Evolutionary conservation across 441 rosid genomes (phyloP).

Genomic region (Rhodomyrtus psidioides): DNA sequence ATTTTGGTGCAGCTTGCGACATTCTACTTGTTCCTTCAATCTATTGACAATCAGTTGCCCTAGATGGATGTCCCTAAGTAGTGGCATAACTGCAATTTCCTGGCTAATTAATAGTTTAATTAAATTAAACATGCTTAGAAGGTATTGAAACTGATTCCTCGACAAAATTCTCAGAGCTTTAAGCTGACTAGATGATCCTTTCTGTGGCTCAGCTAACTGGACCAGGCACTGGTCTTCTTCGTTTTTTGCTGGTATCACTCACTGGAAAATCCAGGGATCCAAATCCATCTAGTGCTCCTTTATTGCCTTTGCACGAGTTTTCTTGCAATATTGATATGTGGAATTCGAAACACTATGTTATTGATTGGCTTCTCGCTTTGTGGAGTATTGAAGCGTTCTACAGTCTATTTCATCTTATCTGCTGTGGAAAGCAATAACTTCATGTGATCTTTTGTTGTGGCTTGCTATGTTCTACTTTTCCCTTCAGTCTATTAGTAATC

Average conservation of each 20-base stretch:
- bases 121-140: not conserved
- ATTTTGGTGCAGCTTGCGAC: not conserved
- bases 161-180: not conserved
- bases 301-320: not conserved
- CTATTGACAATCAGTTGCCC: not conserved
- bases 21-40: not conserved
- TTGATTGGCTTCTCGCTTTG: not conserved
- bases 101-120: not conserved
- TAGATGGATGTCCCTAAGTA: not conserved
- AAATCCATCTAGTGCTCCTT: not conserved
- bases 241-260: constrained; percentile 60
- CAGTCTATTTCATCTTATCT: not conserved
- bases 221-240: constrained; percentile 46
- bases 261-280: not conserved
- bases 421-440: not conserved
- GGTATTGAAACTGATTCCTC: not conserved
- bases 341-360: not conserved
- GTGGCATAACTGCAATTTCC: not conserved
- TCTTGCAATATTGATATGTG: not conserved
- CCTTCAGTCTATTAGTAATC: not conserved
- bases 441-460: not conserved
- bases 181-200: not conserved
- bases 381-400: not conserved
- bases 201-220: constrained; percentile 30
- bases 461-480: not conserved